Evolutionary conservation across 805 yeast species (phyloP).

Genomic region (Myxozyma kluyveri): DNA sequence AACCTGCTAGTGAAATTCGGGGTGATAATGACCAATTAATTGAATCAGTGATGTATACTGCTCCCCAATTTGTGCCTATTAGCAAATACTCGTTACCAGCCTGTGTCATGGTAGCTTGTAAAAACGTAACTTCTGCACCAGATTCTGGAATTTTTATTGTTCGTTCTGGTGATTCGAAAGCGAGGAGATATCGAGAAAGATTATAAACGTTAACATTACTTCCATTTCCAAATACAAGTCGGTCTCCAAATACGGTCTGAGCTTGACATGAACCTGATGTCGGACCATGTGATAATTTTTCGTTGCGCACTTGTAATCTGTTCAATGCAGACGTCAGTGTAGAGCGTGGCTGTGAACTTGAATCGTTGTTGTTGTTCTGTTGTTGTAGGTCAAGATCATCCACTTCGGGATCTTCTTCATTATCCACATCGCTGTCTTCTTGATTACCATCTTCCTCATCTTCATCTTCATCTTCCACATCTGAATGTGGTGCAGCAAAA

Average conservation of each 20-base stretch:
- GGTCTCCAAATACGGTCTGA: conserved; percentile 19
- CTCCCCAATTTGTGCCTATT: conserved; percentile 22
- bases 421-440: too few relatives aligned
- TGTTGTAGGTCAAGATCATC: too few relatives aligned
- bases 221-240: conserved; percentile 24
- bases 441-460: too few relatives aligned
- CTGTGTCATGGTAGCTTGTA: conserved; percentile 2
- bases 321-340: too few relatives aligned
- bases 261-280: conserved; percentile 24
- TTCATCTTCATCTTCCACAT: too few relatives aligned
- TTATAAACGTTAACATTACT: conserved; percentile 19
- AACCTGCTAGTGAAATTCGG: conserved; percentile 23
- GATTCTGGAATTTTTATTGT: conserved; percentile 19
- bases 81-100: conserved; percentile 14
- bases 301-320: background rate
- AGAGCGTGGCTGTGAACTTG: too few relatives aligned
- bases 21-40: conserved; percentile 15
- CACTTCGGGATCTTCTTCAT: too few relatives aligned
- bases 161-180: conserved; percentile 24
- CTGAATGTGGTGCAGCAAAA: too few relatives aligned
- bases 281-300: background rate
- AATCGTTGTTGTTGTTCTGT: too few relatives aligned
- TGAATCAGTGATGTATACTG: conserved; percentile 15
- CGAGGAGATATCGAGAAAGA: conserved; percentile 18
- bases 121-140: conserved; percentile 12